Evolutionary conservation across 2,329 filamentous ascomycete species (phyloP), one percentile per base, ranked within the genome.

Genomic region (Verticillium klebahnii): DNA sequence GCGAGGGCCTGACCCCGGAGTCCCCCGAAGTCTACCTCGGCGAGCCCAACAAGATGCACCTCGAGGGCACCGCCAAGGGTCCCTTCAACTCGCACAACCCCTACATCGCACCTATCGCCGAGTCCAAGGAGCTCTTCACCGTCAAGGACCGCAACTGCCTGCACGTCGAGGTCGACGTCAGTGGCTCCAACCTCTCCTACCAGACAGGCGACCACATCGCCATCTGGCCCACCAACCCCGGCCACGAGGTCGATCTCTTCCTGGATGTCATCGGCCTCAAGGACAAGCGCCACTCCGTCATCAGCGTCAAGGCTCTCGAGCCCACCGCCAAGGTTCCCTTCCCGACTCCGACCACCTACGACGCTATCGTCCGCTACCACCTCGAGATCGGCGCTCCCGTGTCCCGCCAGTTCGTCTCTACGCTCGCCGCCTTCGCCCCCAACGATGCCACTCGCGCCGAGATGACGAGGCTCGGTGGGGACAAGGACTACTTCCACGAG

Each of bases 131-230:
- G 78, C 75, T 99, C 14, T 99, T 99, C 80, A 89, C 84, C 58
- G 89, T 91, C 76, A 92, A 93, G 76, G 91, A 93, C 72, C 86
- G 96, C 65, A 97, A 98, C 82, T 99, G 95, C 74, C 82, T 99
- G 67, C 96, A 99, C 77, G 88, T 98, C 85, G 96, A 99, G 76
- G 87, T 99, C 66, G 92, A 96, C 73, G 86, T 99, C 69, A 90
- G 89, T 70, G 91, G 87, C 69, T 97, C 93, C 60, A 96, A 96
- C 74, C 82, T 99, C 65, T 87, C 85, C 55, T 99, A 99, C 81
- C 92, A 96, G 70, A 99, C 95, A 59, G 95, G 95, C 74, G 96
- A 99, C 73, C 96, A 99, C 76, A 91, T 99, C 72, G 95, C 95
- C 52, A 80, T 99, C 70, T 99, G 96, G 96, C 95, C 96, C 40